phyloP scores from a whole-genome alignment of 306 rosid species.

The Pueraria montana region DNA sequence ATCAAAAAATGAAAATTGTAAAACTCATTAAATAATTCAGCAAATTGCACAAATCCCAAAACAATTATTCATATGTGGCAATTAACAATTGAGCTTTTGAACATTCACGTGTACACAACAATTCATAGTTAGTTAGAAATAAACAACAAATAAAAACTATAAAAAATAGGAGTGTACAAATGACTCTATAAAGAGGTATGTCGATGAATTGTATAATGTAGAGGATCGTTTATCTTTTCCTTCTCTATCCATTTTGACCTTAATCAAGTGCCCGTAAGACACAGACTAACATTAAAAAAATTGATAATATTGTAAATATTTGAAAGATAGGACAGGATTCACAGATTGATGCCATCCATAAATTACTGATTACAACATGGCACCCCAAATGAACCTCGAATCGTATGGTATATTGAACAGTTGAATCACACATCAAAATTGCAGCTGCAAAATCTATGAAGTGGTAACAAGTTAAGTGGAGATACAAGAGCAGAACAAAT shows the following conservation, averaged over 20 bases:
- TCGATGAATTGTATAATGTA: background rate
- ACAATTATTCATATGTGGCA: background rate
- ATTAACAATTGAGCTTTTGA: conserved; percentile 15
- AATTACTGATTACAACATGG: background rate
- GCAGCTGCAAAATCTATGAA: conserved; percentile 11
- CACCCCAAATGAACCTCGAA: conserved; percentile 11
- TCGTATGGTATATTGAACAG: background rate
- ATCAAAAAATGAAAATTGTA: too few species aligned
- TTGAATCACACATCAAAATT: conserved; percentile 26
- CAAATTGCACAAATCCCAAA: conserved; percentile 16
- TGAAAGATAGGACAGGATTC: background rate
- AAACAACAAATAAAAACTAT: background rate
- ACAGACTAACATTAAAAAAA: background rate
- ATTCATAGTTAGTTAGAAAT: background rate
- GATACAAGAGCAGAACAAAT: conserved; percentile 22
- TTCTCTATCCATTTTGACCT: conserved; percentile 6
- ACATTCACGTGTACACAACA: background rate
- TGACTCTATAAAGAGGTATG: background rate
- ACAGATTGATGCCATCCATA: background rate
- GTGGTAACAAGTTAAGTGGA: background rate
- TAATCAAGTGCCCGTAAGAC: background rate
- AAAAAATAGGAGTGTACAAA: background rate
- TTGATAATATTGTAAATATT: background rate
- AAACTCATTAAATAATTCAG: conserved; percentile 37
- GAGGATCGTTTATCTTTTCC: background rate